Evolutionary conservation across 257 asterid species (phyloP), one percentile per base, ranked within the genome.

Genomic region (Plantago ovata): DNA sequence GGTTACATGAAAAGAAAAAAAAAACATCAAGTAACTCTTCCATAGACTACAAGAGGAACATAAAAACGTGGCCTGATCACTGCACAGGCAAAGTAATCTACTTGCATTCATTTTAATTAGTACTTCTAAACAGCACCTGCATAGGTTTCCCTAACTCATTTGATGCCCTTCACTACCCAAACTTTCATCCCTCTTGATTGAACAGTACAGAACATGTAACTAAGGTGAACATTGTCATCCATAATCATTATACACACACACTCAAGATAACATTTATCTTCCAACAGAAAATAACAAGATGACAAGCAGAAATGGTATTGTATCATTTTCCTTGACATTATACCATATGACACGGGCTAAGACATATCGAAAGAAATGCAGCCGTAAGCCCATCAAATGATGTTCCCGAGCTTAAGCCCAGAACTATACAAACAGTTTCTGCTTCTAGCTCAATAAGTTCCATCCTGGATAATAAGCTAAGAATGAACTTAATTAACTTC

Each of bases 401-500:
- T n/a, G n/a, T n/a, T n/a, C n/a, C n/a, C 51, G 32, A 62, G 45
- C 59, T 32, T 50, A 45, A 52, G 52, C 56, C 6, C 38, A 53
- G 39, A 49, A 36, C 2, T 28, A 45, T 52, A 44, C 51, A 49
- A 40, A 38, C 36, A 67, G 20, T 38, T 18, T 59, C 61, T 43
- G 59, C 65, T 68, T 49, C 59, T 32, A 61, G 53, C 45, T 59
- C 64, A 65, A 50, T 22, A 50, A 47, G 47, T 23, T 7, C 3
- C 10, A 48, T 14, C 19, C 2, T 14, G 23, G 19, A 10, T 20
- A 47, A 8, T 20, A 49, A 57, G 63, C 63, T 39, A 64, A 56
- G 44, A 65, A 23, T 60, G 75, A 69, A 64, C 75, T 65, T 43
- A 63, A 73, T 65, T 65, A 58, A 69, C 74, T 76, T 69, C 64